Evolutionary conservation across 768 basidiomycete species (phyloP).

Genomic region (Podaxis sp.): DNA sequence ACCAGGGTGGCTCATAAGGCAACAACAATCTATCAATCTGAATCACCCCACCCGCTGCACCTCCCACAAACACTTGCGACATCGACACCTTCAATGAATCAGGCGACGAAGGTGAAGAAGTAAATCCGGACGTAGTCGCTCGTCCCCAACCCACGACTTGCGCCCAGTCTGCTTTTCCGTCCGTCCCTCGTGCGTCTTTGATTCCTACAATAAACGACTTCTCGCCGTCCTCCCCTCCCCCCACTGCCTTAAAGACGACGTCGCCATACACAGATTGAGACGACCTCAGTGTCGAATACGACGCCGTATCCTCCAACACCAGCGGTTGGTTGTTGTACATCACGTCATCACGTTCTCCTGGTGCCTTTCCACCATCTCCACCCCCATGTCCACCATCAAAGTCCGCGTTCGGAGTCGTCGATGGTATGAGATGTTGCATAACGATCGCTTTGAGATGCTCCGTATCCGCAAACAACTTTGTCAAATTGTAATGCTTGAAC

Average conservation of each 20-base stretch:
- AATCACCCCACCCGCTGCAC: slow-evolving; percentile 82
- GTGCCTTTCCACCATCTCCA: neutral
- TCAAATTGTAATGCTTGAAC: slow-evolving; percentile 84
- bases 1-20: slow-evolving; percentile 88
- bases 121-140: slow-evolving; percentile 43
- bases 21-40: slow-evolving; percentile 78
- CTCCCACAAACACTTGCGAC: slow-evolving; percentile 23
- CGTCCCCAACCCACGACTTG: slow-evolving; percentile 71
- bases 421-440: slow-evolving; percentile 71
- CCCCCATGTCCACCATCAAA: slow-evolving; percentile 13
- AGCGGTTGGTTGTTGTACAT: slow-evolving; percentile 73
- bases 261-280: slow-evolving; percentile 67
- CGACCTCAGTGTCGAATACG: slow-evolving; percentile 78
- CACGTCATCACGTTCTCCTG: slow-evolving; percentile 18
- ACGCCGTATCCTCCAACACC: slow-evolving; percentile 55
- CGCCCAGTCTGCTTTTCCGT: slow-evolving; percentile 60
- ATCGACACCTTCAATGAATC: neutral
- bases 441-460: slow-evolving; percentile 56
- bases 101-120: neutral
- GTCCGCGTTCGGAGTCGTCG: slow-evolving; percentile 22
- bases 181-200: slow-evolving; percentile 66
- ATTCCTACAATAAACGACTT: slow-evolving; percentile 61
- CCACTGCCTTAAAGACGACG: slow-evolving; percentile 60
- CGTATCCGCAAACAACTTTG: slow-evolving; percentile 56
- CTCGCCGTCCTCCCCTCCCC: slow-evolving; percentile 34